Percentiles rank a stretch among this genome's conserved stretches.
phyloP scores from a whole-genome alignment of 352 stramenopile species.

The Phytophthora kernoviae region DNA sequence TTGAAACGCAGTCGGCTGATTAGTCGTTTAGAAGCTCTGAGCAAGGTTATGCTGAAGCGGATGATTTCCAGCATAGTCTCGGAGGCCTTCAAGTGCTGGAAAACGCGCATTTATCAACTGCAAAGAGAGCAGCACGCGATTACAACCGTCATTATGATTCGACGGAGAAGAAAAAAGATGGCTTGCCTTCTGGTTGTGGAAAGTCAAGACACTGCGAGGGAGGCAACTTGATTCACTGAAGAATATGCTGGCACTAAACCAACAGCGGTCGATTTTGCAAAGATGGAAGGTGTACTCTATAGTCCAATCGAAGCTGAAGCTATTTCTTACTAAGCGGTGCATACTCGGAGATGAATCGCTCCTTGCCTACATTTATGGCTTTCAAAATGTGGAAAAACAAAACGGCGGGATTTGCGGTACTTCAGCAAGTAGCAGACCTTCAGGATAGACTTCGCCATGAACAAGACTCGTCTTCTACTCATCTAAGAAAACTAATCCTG shows the following conservation, averaged over 20 bases:
- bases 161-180: constrained; percentile 15
- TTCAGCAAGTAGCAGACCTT: constrained; percentile 20
- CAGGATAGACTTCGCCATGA: constrained; percentile 16
- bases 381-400: constrained; percentile 31
- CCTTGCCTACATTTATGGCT: constrained; percentile 15
- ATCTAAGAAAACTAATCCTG: constrained; percentile 27
- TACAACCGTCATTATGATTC: constrained; percentile 16
- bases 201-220: constrained; percentile 19
- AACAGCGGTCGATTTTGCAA: constrained; percentile 9
- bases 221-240: constrained; percentile 17
- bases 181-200: constrained; percentile 36
- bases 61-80: constrained; percentile 18
- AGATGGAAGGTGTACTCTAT: constrained; percentile 22
- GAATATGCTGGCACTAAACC: constrained; percentile 6
- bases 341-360: constrained; percentile 8
- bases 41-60: constrained; percentile 20
- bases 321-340: constrained; percentile 30
- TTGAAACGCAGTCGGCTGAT: constrained; percentile 6
- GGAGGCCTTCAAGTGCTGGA: constrained; percentile 34
- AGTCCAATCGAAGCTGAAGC: constrained; percentile 15
- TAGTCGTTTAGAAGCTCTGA: constrained; percentile 6
- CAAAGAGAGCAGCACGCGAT: constrained; percentile 15
- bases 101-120: neutral
- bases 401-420: constrained; percentile 6
- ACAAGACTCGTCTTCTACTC: constrained; percentile 10